phyloP scores from a whole-genome alignment of 2,329 filamentous ascomycete genomes.

The Claviceps sp. region DNA sequence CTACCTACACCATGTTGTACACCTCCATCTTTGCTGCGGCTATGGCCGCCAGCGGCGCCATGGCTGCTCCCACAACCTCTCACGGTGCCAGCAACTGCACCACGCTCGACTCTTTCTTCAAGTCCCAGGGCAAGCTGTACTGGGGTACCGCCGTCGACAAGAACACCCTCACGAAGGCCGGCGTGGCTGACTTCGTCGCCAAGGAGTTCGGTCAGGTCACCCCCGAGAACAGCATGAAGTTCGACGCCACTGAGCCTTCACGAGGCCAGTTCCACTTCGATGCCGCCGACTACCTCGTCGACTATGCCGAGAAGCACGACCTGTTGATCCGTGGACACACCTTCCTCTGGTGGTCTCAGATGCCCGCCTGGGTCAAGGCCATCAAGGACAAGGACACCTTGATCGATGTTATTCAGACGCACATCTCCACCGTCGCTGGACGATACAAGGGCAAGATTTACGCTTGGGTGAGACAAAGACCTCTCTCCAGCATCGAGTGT shows the following conservation, averaged over 20 bases:
- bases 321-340: not conserved
- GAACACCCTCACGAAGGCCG: accelerated
- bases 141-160: not conserved
- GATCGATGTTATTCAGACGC: not conserved
- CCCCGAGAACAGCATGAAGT: conserved; percentile 59
- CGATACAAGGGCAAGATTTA: not conserved
- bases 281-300: not conserved
- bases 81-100: not conserved
- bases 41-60: not conserved
- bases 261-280: conserved; percentile 41
- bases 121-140: not conserved
- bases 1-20: not conserved
- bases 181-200: not conserved
- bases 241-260: conserved; percentile 39
- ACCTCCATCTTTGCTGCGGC: not conserved
- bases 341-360: not conserved
- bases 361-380: not conserved
- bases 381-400: not conserved
- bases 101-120: not conserved
- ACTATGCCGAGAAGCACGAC: not conserved
- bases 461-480: not conserved
- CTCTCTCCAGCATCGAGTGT: not conserved
- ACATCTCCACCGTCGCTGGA: not conserved
- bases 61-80: not conserved
- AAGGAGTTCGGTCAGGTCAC: conserved; percentile 46